These are phyloP conservation scores for Collybia mongolica DNA, from an alignment of 768 basidiomycete species.

Conservation along the genomic window DNA sequence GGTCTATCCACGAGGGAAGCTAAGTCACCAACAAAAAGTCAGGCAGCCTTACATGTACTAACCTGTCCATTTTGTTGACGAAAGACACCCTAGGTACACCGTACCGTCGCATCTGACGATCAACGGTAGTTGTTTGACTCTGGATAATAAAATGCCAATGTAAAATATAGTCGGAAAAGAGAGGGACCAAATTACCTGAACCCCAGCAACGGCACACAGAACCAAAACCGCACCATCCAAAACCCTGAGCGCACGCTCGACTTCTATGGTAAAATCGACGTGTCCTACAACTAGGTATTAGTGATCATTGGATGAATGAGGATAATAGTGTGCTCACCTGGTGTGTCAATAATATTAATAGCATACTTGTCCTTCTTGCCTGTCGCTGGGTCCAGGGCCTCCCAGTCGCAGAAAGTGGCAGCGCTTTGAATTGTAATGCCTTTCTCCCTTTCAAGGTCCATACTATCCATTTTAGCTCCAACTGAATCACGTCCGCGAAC, in stretches of 20 bases:
- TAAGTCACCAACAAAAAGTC: conserved; percentile 3
- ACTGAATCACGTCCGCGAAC: conserved; percentile 93
- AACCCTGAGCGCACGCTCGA: conserved; percentile 94
- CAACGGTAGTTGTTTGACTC: conserved; percentile 99
- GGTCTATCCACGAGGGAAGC: conserved; percentile 47
- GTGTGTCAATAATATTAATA: conserved; percentile 98
- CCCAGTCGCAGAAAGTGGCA: conserved; percentile 98
- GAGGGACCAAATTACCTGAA: conserved; percentile 55
- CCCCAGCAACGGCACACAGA: conserved; percentile 95
- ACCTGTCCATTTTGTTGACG: conserved; percentile 99
- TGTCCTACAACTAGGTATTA: conserved; percentile 59
- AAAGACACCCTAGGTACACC: conserved; percentile 95
- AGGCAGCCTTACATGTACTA: conserved; percentile 2
- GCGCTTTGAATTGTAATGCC: conserved; percentile 99
- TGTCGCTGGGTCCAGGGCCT: conserved; percentile 59
- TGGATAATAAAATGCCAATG: conserved; percentile 28
- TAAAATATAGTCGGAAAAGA: neutral
- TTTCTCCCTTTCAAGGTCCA: conserved; percentile 98
- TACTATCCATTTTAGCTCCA: conserved; percentile 99
- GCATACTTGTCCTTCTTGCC: conserved; percentile 78
- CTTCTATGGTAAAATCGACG: conserved; percentile 99
- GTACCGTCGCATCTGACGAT: conserved; percentile 98
- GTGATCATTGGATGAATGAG: neutral
- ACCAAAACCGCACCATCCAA: conserved; percentile 96
- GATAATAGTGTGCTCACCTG: conserved; percentile 49